phyloP scores from a whole-genome alignment of 208 protist genomes.

The Angomonas deanei region DNA sequence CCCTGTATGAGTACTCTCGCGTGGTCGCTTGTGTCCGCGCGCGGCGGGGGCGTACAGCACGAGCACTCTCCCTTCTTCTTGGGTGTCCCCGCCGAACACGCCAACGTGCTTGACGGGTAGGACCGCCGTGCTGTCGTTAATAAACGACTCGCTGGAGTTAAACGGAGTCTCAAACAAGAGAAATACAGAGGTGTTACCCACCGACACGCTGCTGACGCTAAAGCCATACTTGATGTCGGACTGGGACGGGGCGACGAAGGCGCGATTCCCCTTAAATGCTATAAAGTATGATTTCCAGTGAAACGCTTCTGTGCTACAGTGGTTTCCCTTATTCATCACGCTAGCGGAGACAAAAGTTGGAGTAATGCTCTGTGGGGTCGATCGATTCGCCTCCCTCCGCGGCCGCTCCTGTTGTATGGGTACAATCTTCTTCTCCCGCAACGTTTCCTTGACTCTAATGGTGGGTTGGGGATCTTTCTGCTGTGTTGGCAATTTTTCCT shows the following conservation, averaged over 20 bases:
- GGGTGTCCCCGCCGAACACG: too few species aligned
- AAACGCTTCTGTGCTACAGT: conserved; percentile 59
- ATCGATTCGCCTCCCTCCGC: background rate
- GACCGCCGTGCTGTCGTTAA: conserved; percentile 9
- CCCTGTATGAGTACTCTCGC: too few species aligned
- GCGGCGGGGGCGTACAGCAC: too few species aligned
- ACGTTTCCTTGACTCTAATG: background rate
- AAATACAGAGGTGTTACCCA: conserved; percentile 47
- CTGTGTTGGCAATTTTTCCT: too few species aligned
- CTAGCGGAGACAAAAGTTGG: background rate
- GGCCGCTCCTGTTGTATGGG: too few species aligned
- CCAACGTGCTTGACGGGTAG: background rate
- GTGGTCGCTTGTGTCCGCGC: too few species aligned
- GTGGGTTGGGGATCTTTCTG: background rate
- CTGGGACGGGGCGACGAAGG: conserved; percentile 46
- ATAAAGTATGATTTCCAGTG: conserved; percentile 56
- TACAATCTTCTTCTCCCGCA: conserved; percentile 1
- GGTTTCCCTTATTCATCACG: conserved; percentile 7
- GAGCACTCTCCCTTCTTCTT: too few species aligned
- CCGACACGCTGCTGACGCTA: conserved; percentile 39
- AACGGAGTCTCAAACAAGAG: conserved; percentile 36
- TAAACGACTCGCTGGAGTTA: conserved; percentile 28
- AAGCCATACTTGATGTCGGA: conserved; percentile 56
- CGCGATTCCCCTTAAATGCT: conserved; percentile 53
- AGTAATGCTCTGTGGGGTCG: background rate